Percentiles rank a stretch among this genome's conserved stretches.
Evolutionary conservation across 1,284 basidiomycete species (phyloP).

Genomic region (Apiotrichum laibachii): DNA sequence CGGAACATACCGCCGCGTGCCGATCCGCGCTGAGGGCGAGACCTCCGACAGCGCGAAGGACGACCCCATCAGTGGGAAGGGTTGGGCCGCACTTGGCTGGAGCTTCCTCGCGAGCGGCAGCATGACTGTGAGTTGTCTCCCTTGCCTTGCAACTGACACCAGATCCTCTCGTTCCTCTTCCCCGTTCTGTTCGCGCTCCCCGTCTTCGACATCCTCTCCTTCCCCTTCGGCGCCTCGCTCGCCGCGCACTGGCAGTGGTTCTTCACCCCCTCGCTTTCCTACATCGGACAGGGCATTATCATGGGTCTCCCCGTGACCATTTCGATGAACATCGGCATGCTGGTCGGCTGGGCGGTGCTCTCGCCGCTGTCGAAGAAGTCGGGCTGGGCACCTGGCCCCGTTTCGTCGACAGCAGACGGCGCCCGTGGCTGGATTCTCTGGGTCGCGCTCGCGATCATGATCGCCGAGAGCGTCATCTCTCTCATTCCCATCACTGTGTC

Average conservation of each 20-base stretch:
- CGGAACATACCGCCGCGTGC: slow-evolving; percentile 34
- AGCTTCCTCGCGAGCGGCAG: slow-evolving; percentile 69
- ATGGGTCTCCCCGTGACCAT: slow-evolving; percentile 95
- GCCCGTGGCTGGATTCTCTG: slow-evolving; percentile 92
- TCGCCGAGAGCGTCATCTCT: slow-evolving; percentile 79
- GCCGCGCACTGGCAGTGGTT: slow-evolving; percentile 91
- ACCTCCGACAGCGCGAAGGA: slow-evolving; percentile 26
- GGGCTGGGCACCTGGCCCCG: slow-evolving; percentile 88
- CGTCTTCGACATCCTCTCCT: slow-evolving; percentile 66
- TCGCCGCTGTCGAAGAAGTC: slow-evolving; percentile 76
- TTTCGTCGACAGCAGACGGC: slow-evolving; percentile 76
- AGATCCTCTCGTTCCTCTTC: slow-evolving; percentile 68
- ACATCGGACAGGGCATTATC: slow-evolving; percentile 92
- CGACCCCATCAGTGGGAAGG: slow-evolving; percentile 57
- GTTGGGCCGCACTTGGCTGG: slow-evolving; percentile 69
- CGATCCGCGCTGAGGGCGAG: slow-evolving; percentile 1
- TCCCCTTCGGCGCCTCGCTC: slow-evolving; percentile 58
- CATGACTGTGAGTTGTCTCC: slow-evolving; percentile 65
- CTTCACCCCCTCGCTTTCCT: slow-evolving; percentile 87
- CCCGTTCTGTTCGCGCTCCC: slow-evolving; percentile 89
- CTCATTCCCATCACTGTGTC: slow-evolving; percentile 68
- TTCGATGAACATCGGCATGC: slow-evolving; percentile 91
- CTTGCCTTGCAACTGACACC: slow-evolving; percentile 4
- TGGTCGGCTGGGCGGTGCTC: slow-evolving; percentile 91
- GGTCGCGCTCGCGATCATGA: slow-evolving; percentile 92